Evolutionary conservation across 352 stramenopile genomes (phyloP), one percentile per base, ranked within the genome.

Genomic region (Phytopythium helicoides): DNA sequence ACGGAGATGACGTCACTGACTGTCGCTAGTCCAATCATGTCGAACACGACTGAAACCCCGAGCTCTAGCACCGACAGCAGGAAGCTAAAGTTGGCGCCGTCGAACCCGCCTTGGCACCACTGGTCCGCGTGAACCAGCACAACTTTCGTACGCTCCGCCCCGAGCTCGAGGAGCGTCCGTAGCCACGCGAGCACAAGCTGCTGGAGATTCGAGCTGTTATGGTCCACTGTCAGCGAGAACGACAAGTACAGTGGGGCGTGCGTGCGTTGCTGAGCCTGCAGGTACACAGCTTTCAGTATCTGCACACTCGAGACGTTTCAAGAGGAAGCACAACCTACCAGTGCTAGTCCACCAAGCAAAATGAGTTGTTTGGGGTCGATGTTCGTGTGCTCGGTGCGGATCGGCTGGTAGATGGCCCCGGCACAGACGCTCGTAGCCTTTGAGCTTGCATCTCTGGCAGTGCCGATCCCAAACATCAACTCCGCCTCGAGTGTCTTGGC

Each of bases 91-190:
- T 39, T 58, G 18, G 23, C 14, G 0, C 52, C 54, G n/a, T 52
- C 25, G 25, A 49, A 31, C 14, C 42, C 4, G 21, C 54, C 63
- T 11, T 68, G 63, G 35, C 66, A 76, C 75, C 78, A 92, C n/a
- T 73, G 64, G 64, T 94, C 81, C 0, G 67, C 71, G 19, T 92
- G 81, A 40, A 79, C 91, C 6, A 94, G 18, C 0, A 91, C 66
- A n/a, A 92, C 36, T 31, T 81, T 84, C 26, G 35, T 70, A 39
- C 34, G 71, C 35, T 67, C 64, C 1, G 67, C 71, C 4, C 77
- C 73, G 41, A 66, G 56, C 19, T 46, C 21, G 12, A 81, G 18
- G 3, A 92, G 48, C 2, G 44, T 34, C 11, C 38, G 22, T 8
- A 92, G 34, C 75, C 73, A 92, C 44, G 16, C 36, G 54, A 39